Conservation (phyloP, 2,329 filamentous ascomycete species). For the Paecilomyces sp. region DNA sequence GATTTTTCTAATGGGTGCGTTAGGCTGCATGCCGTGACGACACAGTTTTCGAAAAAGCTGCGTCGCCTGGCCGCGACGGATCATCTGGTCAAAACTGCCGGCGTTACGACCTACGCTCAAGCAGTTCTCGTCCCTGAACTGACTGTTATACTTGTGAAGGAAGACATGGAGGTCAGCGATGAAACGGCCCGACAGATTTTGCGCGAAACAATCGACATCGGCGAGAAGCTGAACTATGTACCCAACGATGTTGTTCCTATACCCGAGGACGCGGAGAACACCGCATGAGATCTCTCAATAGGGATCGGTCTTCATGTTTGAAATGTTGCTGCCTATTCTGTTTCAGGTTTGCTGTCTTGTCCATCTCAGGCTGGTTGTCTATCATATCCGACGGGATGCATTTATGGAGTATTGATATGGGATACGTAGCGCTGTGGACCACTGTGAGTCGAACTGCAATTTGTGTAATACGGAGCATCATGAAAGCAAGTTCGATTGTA, state of each 20-base stretch:
- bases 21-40: conserved; percentile 53
- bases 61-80: conserved; percentile 58
- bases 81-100: conserved; percentile 57
- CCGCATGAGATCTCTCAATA: neutral
- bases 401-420: neutral
- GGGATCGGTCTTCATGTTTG: neutral
- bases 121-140: conserved; percentile 70
- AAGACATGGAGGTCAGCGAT: conserved; percentile 47
- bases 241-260: conserved; percentile 46
- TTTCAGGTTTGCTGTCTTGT: neutral
- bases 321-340: neutral
- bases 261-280: conserved; percentile 7
- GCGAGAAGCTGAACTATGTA: conserved; percentile 61
- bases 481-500: no score
- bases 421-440: no score
- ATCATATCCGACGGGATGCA: neutral
- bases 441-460: no score
- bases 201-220: conserved; percentile 59
- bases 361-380: neutral
- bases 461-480: no score
- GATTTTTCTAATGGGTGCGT: conserved; percentile 7
- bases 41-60: conserved; percentile 52
- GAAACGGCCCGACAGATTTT: conserved; percentile 50
- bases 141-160: conserved; percentile 48
- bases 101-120: conserved; percentile 63